Evolutionary conservation across 2,329 filamentous ascomycete genomes (phyloP).

Genomic region (Calonectria pseudoreteaudii): DNA sequence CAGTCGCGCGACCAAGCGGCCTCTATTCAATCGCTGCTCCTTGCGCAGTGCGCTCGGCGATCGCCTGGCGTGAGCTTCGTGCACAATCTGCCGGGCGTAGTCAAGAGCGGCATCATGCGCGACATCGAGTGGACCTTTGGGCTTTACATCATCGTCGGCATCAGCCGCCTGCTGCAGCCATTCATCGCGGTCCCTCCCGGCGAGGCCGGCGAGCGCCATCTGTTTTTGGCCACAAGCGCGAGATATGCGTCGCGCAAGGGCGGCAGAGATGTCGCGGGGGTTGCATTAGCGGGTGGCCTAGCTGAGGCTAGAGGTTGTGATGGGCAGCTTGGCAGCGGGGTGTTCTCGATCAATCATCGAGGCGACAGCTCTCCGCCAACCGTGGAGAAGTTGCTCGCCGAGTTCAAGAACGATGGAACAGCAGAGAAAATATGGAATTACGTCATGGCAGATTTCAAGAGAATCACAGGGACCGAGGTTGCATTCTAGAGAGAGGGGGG

Average conservation of each 20-base stretch:
- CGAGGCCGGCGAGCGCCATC: not conserved
- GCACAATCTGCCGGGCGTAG: not conserved
- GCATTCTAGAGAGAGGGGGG: not conserved
- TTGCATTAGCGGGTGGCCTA: not conserved
- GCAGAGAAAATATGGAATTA: not conserved
- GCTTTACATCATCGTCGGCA: not conserved
- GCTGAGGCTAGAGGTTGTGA: not conserved
- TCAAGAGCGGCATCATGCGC: slow-evolving; percentile 7
- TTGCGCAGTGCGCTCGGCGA: not conserved
- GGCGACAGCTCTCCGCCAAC: not conserved
- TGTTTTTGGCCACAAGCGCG: slow-evolving; percentile 5
- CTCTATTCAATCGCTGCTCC: not conserved
- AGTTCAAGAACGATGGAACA: not conserved
- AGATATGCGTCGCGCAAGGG: not conserved
- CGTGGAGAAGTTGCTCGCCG: not conserved
- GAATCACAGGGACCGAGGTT: not conserved
- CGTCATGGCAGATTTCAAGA: not conserved
- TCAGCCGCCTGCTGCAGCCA: not conserved
- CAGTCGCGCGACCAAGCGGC: not conserved
- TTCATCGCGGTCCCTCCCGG: not conserved
- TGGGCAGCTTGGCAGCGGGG: not conserved
- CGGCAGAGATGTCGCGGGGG: not conserved
- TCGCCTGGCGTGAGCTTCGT: not conserved
- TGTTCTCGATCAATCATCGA: not conserved
- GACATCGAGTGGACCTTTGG: not conserved